Conservation (phyloP, 495 filamentous ascomycete genomes). For the Xylaria curta region DNA sequence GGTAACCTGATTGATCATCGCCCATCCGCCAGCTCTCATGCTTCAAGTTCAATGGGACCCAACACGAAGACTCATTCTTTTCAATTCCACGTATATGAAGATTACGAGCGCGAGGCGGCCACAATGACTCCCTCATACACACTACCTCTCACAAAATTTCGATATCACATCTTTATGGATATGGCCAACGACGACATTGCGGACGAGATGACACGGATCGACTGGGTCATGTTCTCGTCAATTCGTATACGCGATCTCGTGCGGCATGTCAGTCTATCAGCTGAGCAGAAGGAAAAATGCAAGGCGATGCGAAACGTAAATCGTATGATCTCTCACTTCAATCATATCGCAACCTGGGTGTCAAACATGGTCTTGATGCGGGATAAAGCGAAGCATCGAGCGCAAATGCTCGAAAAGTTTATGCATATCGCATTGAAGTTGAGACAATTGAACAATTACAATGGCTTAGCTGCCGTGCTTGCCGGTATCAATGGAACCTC, state of each 20-base stretch:
- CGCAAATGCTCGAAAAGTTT: constrained; percentile 88
- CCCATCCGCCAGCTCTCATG: constrained; percentile 52
- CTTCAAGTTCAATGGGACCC: constrained; percentile 29
- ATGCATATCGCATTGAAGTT: constrained; percentile 86
- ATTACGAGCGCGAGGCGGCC: constrained; percentile 74
- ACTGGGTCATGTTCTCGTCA: constrained; percentile 97
- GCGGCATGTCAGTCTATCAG: constrained; percentile 80
- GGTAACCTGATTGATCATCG: constrained; percentile 52
- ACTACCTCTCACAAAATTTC: constrained; percentile 71
- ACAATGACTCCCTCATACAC: constrained; percentile 67
- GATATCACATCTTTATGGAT: constrained; percentile 85
- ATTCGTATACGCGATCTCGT: constrained; percentile 94
- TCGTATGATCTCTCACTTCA: constrained; percentile 94
- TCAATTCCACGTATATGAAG: constrained; percentile 67
- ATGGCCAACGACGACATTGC: constrained; percentile 82
- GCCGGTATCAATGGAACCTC: constrained; percentile 90
- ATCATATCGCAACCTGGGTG: constrained; percentile 91
- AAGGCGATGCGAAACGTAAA: constrained; percentile 85
- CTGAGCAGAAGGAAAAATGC: constrained; percentile 75
- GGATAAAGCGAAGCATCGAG: constrained; percentile 95
- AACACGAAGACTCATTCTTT: constrained; percentile 47
- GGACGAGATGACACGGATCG: constrained; percentile 89
- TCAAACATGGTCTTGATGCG: constrained; percentile 89
- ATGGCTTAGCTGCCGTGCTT: constrained; percentile 88
- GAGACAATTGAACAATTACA: constrained; percentile 95